Percentiles rank a stretch among this genome's conserved stretches.
Evolutionary conservation across 768 basidiomycete genomes (phyloP).

Genomic region (Coprinopsis sp.): DNA sequence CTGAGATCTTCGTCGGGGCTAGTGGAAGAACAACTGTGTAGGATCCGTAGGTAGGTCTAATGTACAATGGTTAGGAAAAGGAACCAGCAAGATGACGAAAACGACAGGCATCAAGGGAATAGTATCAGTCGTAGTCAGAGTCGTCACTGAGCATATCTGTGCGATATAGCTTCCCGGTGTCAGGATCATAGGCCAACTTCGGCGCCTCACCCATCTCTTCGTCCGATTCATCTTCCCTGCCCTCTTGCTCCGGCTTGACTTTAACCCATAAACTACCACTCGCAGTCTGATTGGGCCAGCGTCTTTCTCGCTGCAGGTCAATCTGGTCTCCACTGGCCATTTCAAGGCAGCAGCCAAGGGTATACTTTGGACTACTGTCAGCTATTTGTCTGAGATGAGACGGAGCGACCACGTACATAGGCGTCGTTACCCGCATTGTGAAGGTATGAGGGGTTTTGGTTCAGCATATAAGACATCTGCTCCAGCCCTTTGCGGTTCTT

Average conservation of each 20-base stretch:
- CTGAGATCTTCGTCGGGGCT: too few species aligned
- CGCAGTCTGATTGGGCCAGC: slow-evolving; percentile 67
- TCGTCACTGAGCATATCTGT: not conserved
- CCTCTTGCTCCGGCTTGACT: slow-evolving; percentile 58
- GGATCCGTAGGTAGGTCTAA: too few species aligned
- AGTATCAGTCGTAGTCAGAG: not conserved
- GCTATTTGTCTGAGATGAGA: not conserved
- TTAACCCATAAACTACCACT: slow-evolving; percentile 45
- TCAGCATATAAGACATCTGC: slow-evolving; percentile 59
- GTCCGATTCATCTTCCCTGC: slow-evolving; percentile 44
- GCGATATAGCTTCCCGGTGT: slow-evolving; percentile 6
- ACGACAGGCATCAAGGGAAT: not conserved
- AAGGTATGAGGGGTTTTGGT: slow-evolving; percentile 47
- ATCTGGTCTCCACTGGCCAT: slow-evolving; percentile 75
- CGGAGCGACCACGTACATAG: slow-evolving; percentile 42
- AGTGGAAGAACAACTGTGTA: too few species aligned
- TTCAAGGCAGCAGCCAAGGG: slow-evolving; percentile 54
- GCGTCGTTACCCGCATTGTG: slow-evolving; percentile 92
- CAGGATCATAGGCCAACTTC: slow-evolving; percentile 15
- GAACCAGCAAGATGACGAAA: not conserved
- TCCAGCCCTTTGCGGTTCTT: slow-evolving; percentile 53
- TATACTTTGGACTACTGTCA: slow-evolving; percentile 47
- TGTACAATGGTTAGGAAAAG: not conserved
- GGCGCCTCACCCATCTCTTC: slow-evolving; percentile 37
- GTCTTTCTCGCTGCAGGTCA: slow-evolving; percentile 70